Base-by-base conservation (phyloP, 139 green algal species). In the Chlorella ohadii region DNA sequence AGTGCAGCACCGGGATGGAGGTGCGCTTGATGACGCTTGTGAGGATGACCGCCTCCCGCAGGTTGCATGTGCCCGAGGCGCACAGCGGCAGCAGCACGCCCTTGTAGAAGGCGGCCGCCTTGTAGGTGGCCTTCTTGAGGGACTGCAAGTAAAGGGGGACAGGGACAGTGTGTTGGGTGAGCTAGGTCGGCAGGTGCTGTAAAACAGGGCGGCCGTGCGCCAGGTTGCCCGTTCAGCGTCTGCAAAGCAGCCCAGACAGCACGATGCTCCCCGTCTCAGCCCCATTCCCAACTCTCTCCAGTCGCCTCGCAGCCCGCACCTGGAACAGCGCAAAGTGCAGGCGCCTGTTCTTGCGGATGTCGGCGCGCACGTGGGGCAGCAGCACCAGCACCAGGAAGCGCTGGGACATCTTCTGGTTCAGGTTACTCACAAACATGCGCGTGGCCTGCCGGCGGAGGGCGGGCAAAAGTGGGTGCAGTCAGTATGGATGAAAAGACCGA, bases 251-350 rank as follows among this genome's bases (percentile, higher is more conserved):
- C n/a, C n/a, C n/a, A n/a, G n/a, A n/a, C n/a, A n/a, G n/a, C n/a
- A n/a, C n/a, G n/a, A n/a, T n/a, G n/a, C n/a, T n/a, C n/a, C n/a
- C n/a, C n/a, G n/a, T n/a, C n/a, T n/a, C n/a, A n/a, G n/a, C n/a
- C n/a, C n/a, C n/a, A n/a, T n/a, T n/a, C n/a, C n/a, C n/a, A n/a
- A n/a, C n/a, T n/a, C n/a, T n/a, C n/a, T n/a, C n/a, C n/a, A n/a
- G n/a, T n/a, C n/a, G n/a, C n/a, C n/a, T 51, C 44, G 9, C 44
- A 51, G 44, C 44, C 7, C 98, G 87, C 39, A 97, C 91, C 88
- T 97, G 94, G 87, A 98, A 99, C 65, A 99, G 91, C 64, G 96
- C 96, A 92, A 99, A 98, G 93, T 99, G 97, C 59, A 99, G 92
- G 39, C 92, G 88, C 83, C 95, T 91, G 86, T 99, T 85, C 36